Evolutionary conservation across 1,139 yeast species (phyloP).

Genomic region (Suhomyces guaymorum): DNA sequence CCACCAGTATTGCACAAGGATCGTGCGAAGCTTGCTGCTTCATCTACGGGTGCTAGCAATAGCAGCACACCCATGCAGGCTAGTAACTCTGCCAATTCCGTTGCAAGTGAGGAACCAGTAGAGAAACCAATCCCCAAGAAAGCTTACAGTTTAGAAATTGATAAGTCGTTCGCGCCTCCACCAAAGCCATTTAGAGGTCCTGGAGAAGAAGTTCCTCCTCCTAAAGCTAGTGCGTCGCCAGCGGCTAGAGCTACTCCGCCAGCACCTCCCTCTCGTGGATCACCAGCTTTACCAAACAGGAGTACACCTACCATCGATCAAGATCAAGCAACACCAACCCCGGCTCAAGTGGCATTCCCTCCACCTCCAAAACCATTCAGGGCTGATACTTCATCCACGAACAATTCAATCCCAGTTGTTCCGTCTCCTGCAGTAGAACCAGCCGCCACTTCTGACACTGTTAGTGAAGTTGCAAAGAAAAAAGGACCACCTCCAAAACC

Average conservation of each 20-base stretch:
- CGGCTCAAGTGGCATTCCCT: not conserved
- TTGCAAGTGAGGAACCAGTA: not conserved
- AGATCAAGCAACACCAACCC: not conserved
- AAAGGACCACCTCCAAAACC: constrained; percentile 46
- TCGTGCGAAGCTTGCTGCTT: constrained; percentile 7
- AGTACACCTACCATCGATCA: not conserved
- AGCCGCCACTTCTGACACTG: no score
- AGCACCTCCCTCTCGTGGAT: constrained; percentile 2
- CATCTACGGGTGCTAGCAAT: constrained; percentile 1
- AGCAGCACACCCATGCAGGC: not conserved
- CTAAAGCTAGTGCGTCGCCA: not conserved
- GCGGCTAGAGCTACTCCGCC: constrained; percentile 3
- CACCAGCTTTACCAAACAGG: constrained; percentile 8
- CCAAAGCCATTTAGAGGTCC: constrained; percentile 23
- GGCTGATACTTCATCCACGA: not conserved
- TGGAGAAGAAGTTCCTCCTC: constrained; percentile 1
- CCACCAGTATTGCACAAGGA: constrained; percentile 18
- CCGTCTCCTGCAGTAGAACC: no score
- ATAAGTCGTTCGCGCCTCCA: constrained; percentile 31
- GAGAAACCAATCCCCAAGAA: constrained; percentile 1
- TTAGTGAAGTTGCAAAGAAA: constrained; percentile 13
- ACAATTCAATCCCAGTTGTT: no score
- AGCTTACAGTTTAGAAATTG: constrained; percentile 16
- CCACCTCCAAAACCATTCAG: constrained; percentile 11
- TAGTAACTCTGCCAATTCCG: constrained; percentile 4